These are phyloP conservation scores for Pichia kluyveri DNA, from an alignment of 805 yeast species.

Conservation along the genomic window DNA sequence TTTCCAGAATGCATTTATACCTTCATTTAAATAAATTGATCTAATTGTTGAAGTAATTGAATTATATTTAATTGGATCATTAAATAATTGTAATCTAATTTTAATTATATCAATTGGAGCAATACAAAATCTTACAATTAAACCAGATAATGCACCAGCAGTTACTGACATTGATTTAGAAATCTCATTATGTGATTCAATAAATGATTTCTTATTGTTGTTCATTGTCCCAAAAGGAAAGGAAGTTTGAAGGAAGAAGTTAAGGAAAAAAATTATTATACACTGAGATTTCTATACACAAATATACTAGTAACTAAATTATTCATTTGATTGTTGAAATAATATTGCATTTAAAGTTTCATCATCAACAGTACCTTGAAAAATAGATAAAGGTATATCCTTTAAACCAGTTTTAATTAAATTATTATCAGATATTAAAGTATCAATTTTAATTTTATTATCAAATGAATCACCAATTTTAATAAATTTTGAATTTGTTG, in stretches of 20 bases:
- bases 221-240: neutral
- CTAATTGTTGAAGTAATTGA: conserved; percentile 31
- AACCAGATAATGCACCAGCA: conserved; percentile 69
- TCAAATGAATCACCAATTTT: no score
- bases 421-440: conserved; percentile 30
- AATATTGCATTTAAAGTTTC: conserved; percentile 55
- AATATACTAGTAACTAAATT: no score
- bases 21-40: conserved; percentile 46
- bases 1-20: conserved; percentile 73
- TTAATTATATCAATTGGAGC: conserved; percentile 79
- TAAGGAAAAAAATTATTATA: neutral
- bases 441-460: conserved; percentile 32
- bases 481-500: conserved; percentile 24
- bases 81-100: conserved; percentile 62
- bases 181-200: neutral
- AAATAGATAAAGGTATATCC: conserved; percentile 49
- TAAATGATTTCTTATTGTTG: neutral
- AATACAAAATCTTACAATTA: conserved; percentile 38
- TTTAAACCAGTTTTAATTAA: conserved; percentile 55
- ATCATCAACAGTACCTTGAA: conserved; percentile 42
- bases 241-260: neutral
- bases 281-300: no score
- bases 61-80: conserved; percentile 21
- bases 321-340: conserved; percentile 47
- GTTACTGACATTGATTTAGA: conserved; percentile 34